Evolutionary conservation across 495 filamentous ascomycete genomes (phyloP).

Genomic region (Physcia stellaris): DNA sequence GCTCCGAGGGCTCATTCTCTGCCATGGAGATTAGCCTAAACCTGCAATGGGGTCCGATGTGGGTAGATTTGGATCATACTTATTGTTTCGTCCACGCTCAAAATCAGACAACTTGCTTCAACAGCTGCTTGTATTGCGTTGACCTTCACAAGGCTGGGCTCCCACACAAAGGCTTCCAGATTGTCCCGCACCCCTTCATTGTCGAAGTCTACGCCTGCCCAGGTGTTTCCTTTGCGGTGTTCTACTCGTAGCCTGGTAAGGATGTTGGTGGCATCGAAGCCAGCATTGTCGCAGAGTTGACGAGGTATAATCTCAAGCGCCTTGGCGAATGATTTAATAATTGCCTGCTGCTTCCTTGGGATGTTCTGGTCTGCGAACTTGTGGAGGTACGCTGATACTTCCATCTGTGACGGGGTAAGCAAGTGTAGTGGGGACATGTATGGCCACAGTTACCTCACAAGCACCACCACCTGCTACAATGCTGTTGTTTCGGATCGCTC

Average conservation of each 20-base stretch:
- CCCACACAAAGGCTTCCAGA: constrained; percentile 91
- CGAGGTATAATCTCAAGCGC: constrained; percentile 93
- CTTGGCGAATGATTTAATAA: constrained; percentile 96
- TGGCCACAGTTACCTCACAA: constrained; percentile 39
- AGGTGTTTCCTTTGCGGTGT: constrained; percentile 77
- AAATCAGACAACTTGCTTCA: constrained; percentile 85
- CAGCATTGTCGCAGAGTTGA: constrained; percentile 95
- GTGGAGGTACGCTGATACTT: constrained; percentile 84
- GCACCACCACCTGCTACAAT: constrained; percentile 95
- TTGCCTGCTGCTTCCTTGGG: constrained; percentile 85
- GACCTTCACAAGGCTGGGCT: constrained; percentile 88
- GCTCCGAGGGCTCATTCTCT: constrained; percentile 79
- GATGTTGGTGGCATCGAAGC: constrained; percentile 96
- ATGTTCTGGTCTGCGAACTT: constrained; percentile 83
- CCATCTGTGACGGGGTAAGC: constrained; percentile 64
- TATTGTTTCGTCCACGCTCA: constrained; percentile 96
- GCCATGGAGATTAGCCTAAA: constrained; percentile 10
- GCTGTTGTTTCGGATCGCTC: constrained; percentile 79
- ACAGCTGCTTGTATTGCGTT: constrained; percentile 95
- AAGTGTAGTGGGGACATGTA: background rate
- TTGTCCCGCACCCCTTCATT: constrained; percentile 88
- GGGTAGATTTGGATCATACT: constrained; percentile 29
- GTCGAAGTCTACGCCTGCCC: constrained; percentile 92
- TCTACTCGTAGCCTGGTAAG: constrained; percentile 88
- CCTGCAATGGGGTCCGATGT: background rate